phyloP scores from a whole-genome alignment of 768 basidiomycete species.

The Gymnopilus dilepis region DNA sequence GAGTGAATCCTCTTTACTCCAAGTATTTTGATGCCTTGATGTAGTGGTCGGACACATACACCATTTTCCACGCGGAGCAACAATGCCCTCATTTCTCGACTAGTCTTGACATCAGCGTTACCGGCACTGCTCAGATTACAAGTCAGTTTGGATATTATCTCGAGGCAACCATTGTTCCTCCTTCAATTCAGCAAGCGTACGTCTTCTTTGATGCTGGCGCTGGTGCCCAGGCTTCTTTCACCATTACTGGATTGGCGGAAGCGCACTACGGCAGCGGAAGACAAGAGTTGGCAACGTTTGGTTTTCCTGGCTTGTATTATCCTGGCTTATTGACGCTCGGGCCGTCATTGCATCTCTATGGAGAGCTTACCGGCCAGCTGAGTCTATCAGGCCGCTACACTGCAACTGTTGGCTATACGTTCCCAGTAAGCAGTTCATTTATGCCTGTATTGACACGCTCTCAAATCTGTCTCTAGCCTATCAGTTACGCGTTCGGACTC shows the following conservation, averaged over 20 bases:
- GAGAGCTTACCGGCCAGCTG: slow-evolving; percentile 19
- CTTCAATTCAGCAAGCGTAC: slow-evolving; percentile 11
- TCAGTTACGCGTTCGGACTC: slow-evolving; percentile 16
- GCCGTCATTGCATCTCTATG: slow-evolving; percentile 20
- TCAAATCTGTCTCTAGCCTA: slow-evolving; percentile 2
- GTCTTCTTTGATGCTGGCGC: slow-evolving; percentile 10
- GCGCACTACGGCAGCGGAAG: slow-evolving; percentile 9
- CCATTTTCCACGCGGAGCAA: slow-evolving; percentile 13
- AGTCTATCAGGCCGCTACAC: slow-evolving; percentile 20
- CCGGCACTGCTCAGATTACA: slow-evolving; percentile 11
- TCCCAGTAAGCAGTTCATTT: slow-evolving; percentile 18
- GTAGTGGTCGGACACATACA: slow-evolving; percentile 14
- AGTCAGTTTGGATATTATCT: slow-evolving; percentile 14
- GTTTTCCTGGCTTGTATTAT: slow-evolving; percentile 14
- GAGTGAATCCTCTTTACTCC: not conserved
- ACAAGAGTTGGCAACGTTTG: slow-evolving; percentile 12
- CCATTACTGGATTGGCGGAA: slow-evolving; percentile 10
- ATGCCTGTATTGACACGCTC: no score
- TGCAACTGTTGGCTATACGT: slow-evolving; percentile 20
- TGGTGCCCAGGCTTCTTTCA: slow-evolving; percentile 7
- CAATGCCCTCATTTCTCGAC: slow-evolving; percentile 13
- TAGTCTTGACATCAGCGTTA: slow-evolving; percentile 13
- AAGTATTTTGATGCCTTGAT: not conserved
- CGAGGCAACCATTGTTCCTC: slow-evolving; percentile 13
- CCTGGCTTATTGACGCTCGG: slow-evolving; percentile 15